phyloP scores from a whole-genome alignment of 2,329 filamentous ascomycete genomes.

The Acephala macrosclerotiorum region DNA sequence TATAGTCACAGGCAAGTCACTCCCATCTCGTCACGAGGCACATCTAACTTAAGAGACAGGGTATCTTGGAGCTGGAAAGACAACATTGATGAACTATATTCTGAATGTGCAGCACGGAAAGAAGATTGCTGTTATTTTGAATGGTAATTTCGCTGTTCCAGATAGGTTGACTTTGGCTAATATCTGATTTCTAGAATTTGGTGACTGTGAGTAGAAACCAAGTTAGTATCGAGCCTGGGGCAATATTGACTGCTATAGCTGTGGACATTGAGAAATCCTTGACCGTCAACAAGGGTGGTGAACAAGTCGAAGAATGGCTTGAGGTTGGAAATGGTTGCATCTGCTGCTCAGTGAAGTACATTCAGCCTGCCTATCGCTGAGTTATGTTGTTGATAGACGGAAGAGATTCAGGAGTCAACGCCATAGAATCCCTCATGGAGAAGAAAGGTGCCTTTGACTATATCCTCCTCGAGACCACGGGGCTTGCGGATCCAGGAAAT shows the following conservation, averaged over 20 bases:
- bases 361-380: not conserved
- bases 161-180: conserved; percentile 24
- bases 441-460: conserved; percentile 95
- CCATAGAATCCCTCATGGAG: conserved; percentile 95
- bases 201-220: conserved; percentile 68
- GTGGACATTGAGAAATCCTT: conserved; percentile 96
- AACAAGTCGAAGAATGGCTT: conserved; percentile 91
- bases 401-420: conserved; percentile 90
- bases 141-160: conserved; percentile 62
- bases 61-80: conserved; percentile 95
- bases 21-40: not conserved
- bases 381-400: conserved; percentile 19
- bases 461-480: conserved; percentile 95
- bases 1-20: conserved; percentile 74
- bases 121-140: conserved; percentile 97
- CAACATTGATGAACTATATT: conserved; percentile 94
- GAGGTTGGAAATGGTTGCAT: conserved; percentile 97
- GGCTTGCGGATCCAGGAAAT: conserved; percentile 93
- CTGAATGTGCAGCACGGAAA: conserved; percentile 94
- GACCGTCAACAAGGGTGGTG: conserved; percentile 84
- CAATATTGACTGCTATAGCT: conserved; percentile 51
- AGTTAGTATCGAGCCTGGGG: conserved; percentile 1
- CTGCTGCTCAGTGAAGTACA: conserved; percentile 93
- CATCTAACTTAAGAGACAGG: conserved; percentile 57
- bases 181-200: conserved; percentile 68